Evolutionary conservation across 495 filamentous ascomycete species (phyloP), one percentile per base, ranked within the genome.

Genomic region (Trichoderma asperelloides): DNA sequence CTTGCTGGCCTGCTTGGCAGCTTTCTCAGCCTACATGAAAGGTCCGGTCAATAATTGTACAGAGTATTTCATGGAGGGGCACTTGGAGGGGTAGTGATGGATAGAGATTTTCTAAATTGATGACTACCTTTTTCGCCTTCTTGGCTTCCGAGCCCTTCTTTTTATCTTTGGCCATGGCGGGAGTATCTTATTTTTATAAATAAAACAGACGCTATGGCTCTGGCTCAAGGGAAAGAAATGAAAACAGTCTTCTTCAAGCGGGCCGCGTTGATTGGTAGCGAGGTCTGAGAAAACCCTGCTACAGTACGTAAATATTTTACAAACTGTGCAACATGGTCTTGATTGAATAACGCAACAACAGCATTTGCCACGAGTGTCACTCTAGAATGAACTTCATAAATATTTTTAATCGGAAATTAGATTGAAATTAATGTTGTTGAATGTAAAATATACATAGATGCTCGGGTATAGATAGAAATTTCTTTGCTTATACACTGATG

Each of bases 1-100:
- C 39, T 67, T 67, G 39, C 21, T 63, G 18, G 66, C 66, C 60
- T 67, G 66, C 41, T 67, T 67, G 30, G 66, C 66, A 41, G 57
- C 57, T 28, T 67, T 67, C 27, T 67, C 66, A 18, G 66, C 66
- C 66, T 67, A 43, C 2, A 49, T 33, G 8, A 39, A 27, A n/a
- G 15, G 51, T 25, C 13, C 21, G 13, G 65, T 60, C 25, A 30
- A 27, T 9, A 16, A 18, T 16, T 60, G 7, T 30, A 51, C 27
- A 33, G 3, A 30, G 9, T 28, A 23, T 30, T 25, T 1, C 51
- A 7, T 30, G 57, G 57, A 23, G 57, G 33, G 33, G 55, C 9
- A 45, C 13, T 40, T 11, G 63, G 33, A 45, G 63, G 37, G 40
- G 63, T 64, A 64, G 15, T 43, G 13, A 18, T 49, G 40, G 30